Conservation (phyloP, 495 filamentous ascomycete genomes). For the Penicillium crystallinum region DNA sequence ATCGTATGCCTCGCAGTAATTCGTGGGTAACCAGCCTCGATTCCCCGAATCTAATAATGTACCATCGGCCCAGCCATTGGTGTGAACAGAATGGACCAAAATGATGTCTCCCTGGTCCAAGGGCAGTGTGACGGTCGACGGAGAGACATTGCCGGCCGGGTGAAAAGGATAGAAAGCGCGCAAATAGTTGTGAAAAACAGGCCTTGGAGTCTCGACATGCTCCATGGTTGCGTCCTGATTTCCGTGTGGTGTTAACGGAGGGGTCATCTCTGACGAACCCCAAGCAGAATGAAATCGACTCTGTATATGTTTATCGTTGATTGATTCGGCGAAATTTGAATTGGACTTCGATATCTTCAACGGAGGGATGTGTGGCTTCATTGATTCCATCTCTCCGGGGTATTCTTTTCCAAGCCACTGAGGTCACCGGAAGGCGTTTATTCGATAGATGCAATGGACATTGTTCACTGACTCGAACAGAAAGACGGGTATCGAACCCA, state of each 20-base stretch:
- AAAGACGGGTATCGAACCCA: constrained; percentile 3
- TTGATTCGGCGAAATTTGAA: constrained; percentile 39
- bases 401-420: constrained; percentile 11
- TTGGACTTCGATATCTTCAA: constrained; percentile 65
- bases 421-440: constrained; percentile 33
- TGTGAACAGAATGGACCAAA: constrained; percentile 93
- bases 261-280: constrained; percentile 55
- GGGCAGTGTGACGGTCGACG: constrained; percentile 78
- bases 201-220: constrained; percentile 42
- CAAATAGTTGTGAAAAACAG: constrained; percentile 88
- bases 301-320: constrained; percentile 20
- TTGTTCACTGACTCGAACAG: constrained; percentile 17
- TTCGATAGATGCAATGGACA: constrained; percentile 29
- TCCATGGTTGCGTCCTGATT: constrained; percentile 50
- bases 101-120: constrained; percentile 89
- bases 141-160: constrained; percentile 63
- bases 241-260: constrained; percentile 65
- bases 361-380: constrained; percentile 60
- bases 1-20: constrained; percentile 95
- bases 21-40: constrained; percentile 95
- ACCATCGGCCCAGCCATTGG: constrained; percentile 98
- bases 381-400: constrained; percentile 33
- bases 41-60: constrained; percentile 85
- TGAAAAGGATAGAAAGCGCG: constrained; percentile 96
- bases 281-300: constrained; percentile 27